phyloP scores from a whole-genome alignment of 768 basidiomycete genomes.

The Cystobasidium onofrii region DNA sequence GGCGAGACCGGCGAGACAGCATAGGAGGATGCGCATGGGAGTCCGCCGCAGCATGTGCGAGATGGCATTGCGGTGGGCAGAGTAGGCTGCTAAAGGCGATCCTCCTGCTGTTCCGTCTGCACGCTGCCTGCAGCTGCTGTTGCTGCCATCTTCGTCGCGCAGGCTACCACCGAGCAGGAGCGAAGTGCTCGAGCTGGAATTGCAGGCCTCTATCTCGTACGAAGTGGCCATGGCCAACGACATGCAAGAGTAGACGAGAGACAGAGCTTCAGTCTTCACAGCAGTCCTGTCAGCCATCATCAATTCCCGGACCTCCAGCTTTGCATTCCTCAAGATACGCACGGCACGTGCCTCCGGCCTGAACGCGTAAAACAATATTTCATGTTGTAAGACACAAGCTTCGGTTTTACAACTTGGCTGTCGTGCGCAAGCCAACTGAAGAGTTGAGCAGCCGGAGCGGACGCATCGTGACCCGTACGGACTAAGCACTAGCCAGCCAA shows the following conservation, averaged over 20 bases:
- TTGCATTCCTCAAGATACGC: no score
- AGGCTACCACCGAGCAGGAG: neutral
- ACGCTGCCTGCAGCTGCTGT: neutral
- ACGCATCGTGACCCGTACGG: no score
- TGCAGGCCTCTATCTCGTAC: slow-evolving; percentile 2
- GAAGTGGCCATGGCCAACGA: neutral
- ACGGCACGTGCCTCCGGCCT: no score
- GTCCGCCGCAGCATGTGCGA: neutral
- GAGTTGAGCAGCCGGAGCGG: no score
- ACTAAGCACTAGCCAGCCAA: no score
- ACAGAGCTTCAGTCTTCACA: no score
- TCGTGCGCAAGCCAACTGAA: no score
- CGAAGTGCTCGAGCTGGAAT: neutral
- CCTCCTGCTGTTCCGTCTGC: neutral
- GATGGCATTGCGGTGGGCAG: neutral
- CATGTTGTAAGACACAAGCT: no score
- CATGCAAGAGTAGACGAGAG: neutral
- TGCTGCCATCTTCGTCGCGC: neutral
- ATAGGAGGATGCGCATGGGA: neutral
- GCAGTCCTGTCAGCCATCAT: neutral
- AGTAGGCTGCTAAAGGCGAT: neutral
- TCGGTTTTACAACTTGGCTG: no score
- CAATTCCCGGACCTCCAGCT: no score
- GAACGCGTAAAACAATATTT: no score
- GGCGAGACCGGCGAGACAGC: neutral